These are phyloP conservation scores for Tricholoma furcatifolium DNA, from an alignment of 768 basidiomycete species.

Conservation along the genomic window DNA sequence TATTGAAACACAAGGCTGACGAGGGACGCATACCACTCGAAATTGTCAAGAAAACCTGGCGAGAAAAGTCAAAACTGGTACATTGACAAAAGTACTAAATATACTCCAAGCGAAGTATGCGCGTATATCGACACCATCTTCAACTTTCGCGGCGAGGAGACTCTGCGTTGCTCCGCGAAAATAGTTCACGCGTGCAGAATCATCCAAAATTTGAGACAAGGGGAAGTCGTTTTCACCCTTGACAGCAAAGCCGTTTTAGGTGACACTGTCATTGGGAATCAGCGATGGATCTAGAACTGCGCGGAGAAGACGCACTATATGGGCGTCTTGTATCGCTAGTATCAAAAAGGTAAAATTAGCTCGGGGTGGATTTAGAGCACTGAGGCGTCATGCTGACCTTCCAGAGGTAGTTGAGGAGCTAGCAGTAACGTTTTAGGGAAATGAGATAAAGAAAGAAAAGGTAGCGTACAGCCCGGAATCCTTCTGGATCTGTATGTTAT, in stretches of 20 bases:
- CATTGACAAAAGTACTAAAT: slow-evolving; percentile 16
- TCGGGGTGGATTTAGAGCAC: neutral
- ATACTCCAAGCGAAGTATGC: slow-evolving; percentile 70
- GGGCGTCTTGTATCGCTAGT: slow-evolving; percentile 35
- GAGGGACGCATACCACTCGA: slow-evolving; percentile 50
- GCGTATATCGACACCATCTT: slow-evolving; percentile 61
- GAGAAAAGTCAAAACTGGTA: neutral
- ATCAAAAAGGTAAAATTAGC: slow-evolving; percentile 20
- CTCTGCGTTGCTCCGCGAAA: slow-evolving; percentile 58
- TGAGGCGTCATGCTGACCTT: slow-evolving; percentile 39
- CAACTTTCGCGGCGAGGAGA: slow-evolving; percentile 51
- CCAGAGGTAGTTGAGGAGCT: slow-evolving; percentile 68
- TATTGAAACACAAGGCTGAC: neutral
- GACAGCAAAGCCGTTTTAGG: slow-evolving; percentile 71
- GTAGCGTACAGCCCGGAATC: slow-evolving; percentile 55
- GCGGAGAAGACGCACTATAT: slow-evolving; percentile 28
- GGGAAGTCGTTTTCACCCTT: slow-evolving; percentile 58
- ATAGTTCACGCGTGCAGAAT: slow-evolving; percentile 63
- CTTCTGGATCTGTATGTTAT: slow-evolving; percentile 51
- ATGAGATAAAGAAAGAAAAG: neutral
- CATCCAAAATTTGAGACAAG: slow-evolving; percentile 50
- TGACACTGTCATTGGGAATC: slow-evolving; percentile 41
- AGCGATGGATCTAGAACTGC: neutral
- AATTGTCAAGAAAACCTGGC: slow-evolving; percentile 64
- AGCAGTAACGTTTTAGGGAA: neutral